A percentile compares a stretch with the other conserved stretches of the same genome.
Evolutionary conservation across 139 green algal genomes (phyloP).

Genomic region (Zygnema cylindricum): DNA sequence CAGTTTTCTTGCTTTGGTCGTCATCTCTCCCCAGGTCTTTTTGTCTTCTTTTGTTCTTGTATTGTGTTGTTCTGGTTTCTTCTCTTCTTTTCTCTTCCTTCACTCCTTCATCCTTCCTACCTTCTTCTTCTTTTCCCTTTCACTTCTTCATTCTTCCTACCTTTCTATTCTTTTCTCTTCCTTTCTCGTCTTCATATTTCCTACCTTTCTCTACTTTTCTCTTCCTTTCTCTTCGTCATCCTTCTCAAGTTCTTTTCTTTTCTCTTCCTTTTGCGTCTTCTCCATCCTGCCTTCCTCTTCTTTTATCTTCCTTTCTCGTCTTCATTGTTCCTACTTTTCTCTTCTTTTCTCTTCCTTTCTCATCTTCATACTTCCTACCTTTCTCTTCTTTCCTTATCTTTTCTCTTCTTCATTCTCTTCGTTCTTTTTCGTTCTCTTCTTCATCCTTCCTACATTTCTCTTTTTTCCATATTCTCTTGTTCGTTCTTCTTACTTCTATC

Average conservation of each 20-base stretch:
- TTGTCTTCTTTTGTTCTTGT: not conserved
- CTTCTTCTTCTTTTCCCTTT: no score
- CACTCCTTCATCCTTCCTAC: no score
- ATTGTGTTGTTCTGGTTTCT: not conserved
- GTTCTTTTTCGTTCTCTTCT: not conserved
- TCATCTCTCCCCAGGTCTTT: not conserved
- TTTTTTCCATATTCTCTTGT: not conserved
- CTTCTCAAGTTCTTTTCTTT: not conserved
- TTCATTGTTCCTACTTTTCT: no score
- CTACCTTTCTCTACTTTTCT: not conserved
- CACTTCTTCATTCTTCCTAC: no score
- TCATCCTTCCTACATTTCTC: not conserved
- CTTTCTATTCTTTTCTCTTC: no score
- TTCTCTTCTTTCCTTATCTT: no score
- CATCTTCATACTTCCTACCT: no score
- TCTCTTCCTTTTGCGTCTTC: no score
- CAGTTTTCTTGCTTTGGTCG: not conserved
- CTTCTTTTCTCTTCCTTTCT: no score
- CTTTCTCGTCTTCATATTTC: not conserved
- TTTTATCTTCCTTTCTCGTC: no score
- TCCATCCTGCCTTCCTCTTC: no score
- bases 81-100: not conserved
- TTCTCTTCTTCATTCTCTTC: no score
- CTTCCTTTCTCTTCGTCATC: not conserved
- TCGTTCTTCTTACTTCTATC: not conserved